Evolutionary conservation across 2,329 filamentous ascomycete species (phyloP).

Genomic region (Calonectria henricotiae): DNA sequence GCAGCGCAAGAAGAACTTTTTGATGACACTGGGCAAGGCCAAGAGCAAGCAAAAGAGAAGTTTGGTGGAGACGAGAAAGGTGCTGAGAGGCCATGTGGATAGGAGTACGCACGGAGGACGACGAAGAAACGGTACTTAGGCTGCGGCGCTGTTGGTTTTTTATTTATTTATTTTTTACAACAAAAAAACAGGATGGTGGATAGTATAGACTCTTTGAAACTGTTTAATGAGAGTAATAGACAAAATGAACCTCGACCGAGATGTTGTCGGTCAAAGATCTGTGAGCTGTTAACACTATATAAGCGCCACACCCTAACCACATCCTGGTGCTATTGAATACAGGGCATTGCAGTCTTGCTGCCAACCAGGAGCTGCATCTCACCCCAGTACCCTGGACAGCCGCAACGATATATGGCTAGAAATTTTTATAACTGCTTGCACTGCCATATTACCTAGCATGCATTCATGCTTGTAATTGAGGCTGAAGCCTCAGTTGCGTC

Average conservation of each 20-base stretch:
- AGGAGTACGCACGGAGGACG: conserved; percentile 88
- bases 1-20: conserved; percentile 96
- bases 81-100: conserved; percentile 86
- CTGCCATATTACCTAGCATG: too few relatives aligned
- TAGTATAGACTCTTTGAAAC: neutral
- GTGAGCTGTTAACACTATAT: too few relatives aligned
- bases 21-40: conserved; percentile 98
- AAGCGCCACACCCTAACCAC: too few relatives aligned
- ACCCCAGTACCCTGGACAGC: too few relatives aligned
- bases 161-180: neutral
- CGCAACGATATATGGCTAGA: too few relatives aligned
- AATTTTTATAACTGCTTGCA: too few relatives aligned
- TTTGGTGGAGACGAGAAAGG: conserved; percentile 86
- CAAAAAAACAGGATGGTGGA: neutral
- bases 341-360: too few relatives aligned
- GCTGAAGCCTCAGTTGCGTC: too few relatives aligned
- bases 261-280: too few relatives aligned
- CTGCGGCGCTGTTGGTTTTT: neutral
- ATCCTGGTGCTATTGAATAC: too few relatives aligned
- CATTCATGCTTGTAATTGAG: too few relatives aligned
- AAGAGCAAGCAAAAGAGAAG: conserved; percentile 96
- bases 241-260: neutral
- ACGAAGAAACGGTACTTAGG: conserved; percentile 76
- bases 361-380: too few relatives aligned
- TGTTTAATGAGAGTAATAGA: conserved; percentile 7